Percentiles rank a stretch among this genome's conserved stretches.
These are phyloP conservation scores for Ligustrum vulgare DNA, from an alignment of 257 asterid genomes.

Conservation along the genomic window DNA sequence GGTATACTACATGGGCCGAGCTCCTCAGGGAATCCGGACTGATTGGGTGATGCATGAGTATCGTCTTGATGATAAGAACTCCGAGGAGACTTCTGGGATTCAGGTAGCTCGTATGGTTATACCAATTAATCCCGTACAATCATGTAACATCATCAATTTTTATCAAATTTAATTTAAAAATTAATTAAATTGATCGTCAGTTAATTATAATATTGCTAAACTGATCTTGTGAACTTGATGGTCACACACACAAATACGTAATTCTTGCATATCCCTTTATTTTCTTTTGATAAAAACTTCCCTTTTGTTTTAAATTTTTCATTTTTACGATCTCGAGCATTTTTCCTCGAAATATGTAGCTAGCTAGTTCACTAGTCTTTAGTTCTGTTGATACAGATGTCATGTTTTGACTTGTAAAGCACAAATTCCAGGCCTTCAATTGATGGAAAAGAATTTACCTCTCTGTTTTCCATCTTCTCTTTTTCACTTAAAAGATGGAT, in stretches of 20 bases:
- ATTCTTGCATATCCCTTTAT: not conserved
- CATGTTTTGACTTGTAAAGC: conserved; percentile 54
- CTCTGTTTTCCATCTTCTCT: conserved; percentile 44
- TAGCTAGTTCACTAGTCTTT: conserved; percentile 9
- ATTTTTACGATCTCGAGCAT: conserved; percentile 14
- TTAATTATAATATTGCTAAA: not conserved
- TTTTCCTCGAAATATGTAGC: conserved; percentile 10
- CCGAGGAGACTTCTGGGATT: conserved; percentile 70
- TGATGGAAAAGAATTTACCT: conserved; percentile 47
- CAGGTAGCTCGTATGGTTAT: conserved; percentile 73
- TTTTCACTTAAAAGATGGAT: conserved; percentile 62
- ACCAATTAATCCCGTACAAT: conserved; percentile 28
- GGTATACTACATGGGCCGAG: conserved; percentile 85
- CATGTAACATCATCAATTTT: no score
- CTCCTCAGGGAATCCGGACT: conserved; percentile 91
- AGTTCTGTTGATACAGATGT: conserved; percentile 30
- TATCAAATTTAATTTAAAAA: no score
- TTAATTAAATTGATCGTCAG: not conserved
- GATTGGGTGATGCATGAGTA: conserved; percentile 99
- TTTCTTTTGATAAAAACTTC: conserved; percentile 16
- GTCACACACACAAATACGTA: not conserved
- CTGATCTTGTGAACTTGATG: not conserved
- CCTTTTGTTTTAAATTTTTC: conserved; percentile 33
- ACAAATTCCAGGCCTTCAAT: conserved; percentile 38
- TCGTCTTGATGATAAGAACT: conserved; percentile 79